These are phyloP conservation scores for Patellifolia procumbens DNA, from an alignment of 179 eudicot genomes.

Conservation along the genomic window DNA sequence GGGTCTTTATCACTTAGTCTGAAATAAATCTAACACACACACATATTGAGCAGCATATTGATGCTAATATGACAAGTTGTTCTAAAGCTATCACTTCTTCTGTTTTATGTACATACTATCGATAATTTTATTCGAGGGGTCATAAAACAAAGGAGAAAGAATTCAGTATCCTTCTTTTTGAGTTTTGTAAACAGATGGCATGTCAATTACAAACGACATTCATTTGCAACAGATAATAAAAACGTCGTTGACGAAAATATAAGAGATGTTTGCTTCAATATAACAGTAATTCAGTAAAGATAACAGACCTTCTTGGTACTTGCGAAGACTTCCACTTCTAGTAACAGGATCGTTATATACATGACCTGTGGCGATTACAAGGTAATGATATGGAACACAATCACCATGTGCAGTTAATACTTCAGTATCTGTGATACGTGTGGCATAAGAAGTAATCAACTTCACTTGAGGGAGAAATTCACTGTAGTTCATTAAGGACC, in stretches of 20 bases:
- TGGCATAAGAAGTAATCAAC: constrained; percentile 50
- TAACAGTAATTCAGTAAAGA: background rate
- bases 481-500: constrained; percentile 46
- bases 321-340: constrained; percentile 39
- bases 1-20: background rate
- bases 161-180: no score
- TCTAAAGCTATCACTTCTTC: background rate
- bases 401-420: constrained; percentile 52
- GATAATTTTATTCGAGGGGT: background rate
- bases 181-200: background rate
- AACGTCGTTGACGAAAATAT: background rate
- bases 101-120: background rate
- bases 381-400: constrained; percentile 52
- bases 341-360: constrained; percentile 32
- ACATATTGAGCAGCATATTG: background rate
- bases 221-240: background rate
- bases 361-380: constrained; percentile 73
- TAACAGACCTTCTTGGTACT: constrained; percentile 50
- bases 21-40: background rate
- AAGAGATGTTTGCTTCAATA: background rate
- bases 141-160: background rate
- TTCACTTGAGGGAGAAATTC: constrained; percentile 54
- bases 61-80: background rate
- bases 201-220: no score
- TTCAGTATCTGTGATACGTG: constrained; percentile 43